Conservation (phyloP, 2,329 filamentous ascomycete genomes). For the Paecilomyces sp. region DNA sequence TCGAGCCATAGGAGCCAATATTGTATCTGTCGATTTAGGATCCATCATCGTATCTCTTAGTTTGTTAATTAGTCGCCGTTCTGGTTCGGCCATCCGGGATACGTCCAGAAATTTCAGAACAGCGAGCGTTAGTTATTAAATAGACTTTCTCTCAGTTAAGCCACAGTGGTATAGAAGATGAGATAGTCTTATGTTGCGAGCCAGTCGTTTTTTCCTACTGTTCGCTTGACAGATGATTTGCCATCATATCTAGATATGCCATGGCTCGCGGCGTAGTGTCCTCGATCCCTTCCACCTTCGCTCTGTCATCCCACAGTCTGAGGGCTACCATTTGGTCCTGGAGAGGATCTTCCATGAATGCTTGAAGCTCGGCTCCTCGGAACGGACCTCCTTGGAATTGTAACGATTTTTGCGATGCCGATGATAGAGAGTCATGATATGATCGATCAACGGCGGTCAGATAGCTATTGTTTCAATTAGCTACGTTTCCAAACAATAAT, state of each 20-base stretch:
- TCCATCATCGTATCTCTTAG: no score
- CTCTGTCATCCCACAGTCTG: conserved; percentile 31
- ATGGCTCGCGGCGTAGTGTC: conserved; percentile 18
- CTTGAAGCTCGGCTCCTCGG: conserved; percentile 18
- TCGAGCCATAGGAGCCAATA: no score
- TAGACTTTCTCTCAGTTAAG: not conserved
- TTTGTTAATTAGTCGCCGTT: no score
- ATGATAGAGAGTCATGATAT: conserved; percentile 29
- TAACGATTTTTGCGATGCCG: conserved; percentile 30
- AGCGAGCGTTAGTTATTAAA: no score
- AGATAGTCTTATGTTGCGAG: not conserved
- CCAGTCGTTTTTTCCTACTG: not conserved
- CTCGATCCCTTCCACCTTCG: conserved; percentile 24
- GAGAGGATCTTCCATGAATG: conserved; percentile 24
- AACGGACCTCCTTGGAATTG: conserved; percentile 33
- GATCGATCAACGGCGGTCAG: conserved; percentile 25
- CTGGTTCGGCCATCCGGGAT: no score
- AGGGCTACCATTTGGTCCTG: conserved; percentile 28
- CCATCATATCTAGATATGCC: conserved; percentile 19
- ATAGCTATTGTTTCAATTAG: conserved; percentile 17
- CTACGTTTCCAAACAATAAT: no score
- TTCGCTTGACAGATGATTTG: conserved; percentile 12
- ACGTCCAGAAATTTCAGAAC: no score
- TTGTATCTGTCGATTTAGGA: no score
- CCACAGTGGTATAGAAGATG: not conserved